Percentiles rank a stretch among this genome's conserved stretches.
Evolutionary conservation across 768 basidiomycete genomes (phyloP).

Genomic region (Sutorius australiensis): DNA sequence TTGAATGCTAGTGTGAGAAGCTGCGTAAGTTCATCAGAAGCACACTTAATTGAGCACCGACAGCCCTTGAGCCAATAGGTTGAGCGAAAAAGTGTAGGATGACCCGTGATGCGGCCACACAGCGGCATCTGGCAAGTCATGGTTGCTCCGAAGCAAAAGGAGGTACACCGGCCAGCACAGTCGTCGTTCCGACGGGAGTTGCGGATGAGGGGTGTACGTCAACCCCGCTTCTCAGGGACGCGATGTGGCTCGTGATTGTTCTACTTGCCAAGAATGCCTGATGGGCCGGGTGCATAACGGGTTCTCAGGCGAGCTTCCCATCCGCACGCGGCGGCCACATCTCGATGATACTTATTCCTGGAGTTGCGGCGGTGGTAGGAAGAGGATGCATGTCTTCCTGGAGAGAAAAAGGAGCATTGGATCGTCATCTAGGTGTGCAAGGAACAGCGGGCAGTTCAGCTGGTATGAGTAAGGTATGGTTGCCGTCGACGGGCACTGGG

Average conservation of each 20-base stretch:
- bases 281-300: neutral
- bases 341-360: neutral
- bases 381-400: neutral
- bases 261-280: neutral
- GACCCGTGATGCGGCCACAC: neutral
- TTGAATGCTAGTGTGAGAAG: neutral
- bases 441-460: neutral
- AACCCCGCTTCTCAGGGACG: conserved; percentile 2
- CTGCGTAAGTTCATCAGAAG: neutral
- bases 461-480: neutral
- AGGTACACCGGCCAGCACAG: neutral
- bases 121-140: neutral
- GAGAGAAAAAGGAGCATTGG: neutral
- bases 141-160: neutral
- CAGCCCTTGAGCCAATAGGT: neutral
- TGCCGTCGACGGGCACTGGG: neutral
- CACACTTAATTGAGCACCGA: conserved; percentile 1
- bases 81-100: neutral
- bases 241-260: conserved; percentile 15
- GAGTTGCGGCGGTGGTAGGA: neutral
- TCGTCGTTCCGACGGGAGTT: conserved; percentile 17
- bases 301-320: conserved; percentile 9
- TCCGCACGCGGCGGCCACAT: conserved; percentile 8
- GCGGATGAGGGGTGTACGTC: neutral
- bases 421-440: neutral